Conservation (phyloP, 176 grass and related monocot species). For the Dendrocalamus sinicus region DNA sequence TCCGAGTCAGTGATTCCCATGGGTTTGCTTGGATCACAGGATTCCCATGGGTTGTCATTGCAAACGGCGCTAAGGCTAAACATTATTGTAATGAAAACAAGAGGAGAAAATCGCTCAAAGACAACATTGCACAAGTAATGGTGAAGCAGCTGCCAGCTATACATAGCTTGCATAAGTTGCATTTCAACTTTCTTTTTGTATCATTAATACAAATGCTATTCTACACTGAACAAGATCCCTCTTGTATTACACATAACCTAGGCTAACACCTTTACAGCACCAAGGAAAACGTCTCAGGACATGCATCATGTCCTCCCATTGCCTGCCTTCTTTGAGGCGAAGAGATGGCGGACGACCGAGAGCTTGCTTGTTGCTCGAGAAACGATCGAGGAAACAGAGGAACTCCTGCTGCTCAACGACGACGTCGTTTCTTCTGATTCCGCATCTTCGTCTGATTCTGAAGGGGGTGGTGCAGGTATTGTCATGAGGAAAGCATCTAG, state of each 20-base stretch:
- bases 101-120: neutral
- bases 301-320: constrained; percentile 70
- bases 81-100: constrained; percentile 12
- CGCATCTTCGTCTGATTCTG: constrained; percentile 31
- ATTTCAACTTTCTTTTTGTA: constrained; percentile 43
- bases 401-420: constrained; percentile 56
- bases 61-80: neutral
- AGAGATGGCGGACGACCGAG: constrained; percentile 92
- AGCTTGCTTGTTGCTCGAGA: constrained; percentile 79
- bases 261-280: constrained; percentile 64
- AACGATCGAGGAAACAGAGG: constrained; percentile 69
- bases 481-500: constrained; percentile 79
- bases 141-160: constrained; percentile 51
- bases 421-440: constrained; percentile 47
- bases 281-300: constrained; percentile 47
- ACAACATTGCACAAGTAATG: constrained; percentile 20
- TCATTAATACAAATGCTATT: constrained; percentile 57
- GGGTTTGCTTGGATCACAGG: neutral
- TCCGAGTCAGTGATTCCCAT: neutral
- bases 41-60: neutral
- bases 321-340: constrained; percentile 79
- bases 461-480: constrained; percentile 49
- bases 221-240: constrained; percentile 52
- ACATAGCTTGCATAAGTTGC: constrained; percentile 52
- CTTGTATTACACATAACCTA: constrained; percentile 61